Evolutionary conservation across 2,329 filamentous ascomycete species (phyloP).

Genomic region (Colletotrichum graminicola): DNA sequence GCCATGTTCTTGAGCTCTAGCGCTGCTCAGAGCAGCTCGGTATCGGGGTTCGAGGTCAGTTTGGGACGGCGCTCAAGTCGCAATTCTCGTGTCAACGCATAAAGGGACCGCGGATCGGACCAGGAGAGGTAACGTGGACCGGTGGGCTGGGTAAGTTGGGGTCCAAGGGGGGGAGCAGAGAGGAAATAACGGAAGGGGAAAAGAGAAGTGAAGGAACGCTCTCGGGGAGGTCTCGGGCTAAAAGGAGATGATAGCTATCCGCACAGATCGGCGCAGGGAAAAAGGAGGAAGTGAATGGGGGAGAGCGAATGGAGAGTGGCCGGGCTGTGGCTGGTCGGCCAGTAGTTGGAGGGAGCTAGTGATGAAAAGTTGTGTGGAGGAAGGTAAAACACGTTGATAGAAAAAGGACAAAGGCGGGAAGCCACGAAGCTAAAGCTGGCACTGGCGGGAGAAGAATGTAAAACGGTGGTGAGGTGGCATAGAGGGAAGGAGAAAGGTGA

Average conservation of each 20-base stretch:
- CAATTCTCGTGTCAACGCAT: slow-evolving; percentile 36
- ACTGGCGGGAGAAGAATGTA: slow-evolving; percentile 22
- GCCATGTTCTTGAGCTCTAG: slow-evolving; percentile 46
- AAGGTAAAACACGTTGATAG: slow-evolving; percentile 11
- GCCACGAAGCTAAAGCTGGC: slow-evolving; percentile 39
- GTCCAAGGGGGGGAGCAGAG: slow-evolving; percentile 22
- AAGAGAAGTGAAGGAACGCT: slow-evolving; percentile 20
- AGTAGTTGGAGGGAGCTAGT: slow-evolving; percentile 35
- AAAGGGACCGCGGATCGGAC: slow-evolving; percentile 13
- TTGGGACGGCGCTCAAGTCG: slow-evolving; percentile 30
- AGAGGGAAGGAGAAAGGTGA: slow-evolving; percentile 24
- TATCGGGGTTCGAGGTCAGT: slow-evolving; percentile 31
- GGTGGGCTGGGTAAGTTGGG: slow-evolving; percentile 9
- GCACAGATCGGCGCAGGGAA: slow-evolving; percentile 21
- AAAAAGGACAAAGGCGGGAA: slow-evolving; percentile 37
- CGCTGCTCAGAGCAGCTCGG: slow-evolving; percentile 36
- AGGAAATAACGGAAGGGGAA: slow-evolving; percentile 19
- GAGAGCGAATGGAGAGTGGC: slow-evolving; percentile 36
- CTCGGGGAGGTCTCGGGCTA: slow-evolving; percentile 38
- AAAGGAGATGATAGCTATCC: slow-evolving; percentile 27
- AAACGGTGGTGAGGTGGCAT: slow-evolving; percentile 33
- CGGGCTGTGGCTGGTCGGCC: slow-evolving; percentile 38
- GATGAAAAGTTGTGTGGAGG: slow-evolving; percentile 43
- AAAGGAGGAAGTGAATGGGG: slow-evolving; percentile 35
- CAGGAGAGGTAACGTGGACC: slow-evolving; percentile 19